Evolutionary conservation across 202 grass and related monocot genomes (phyloP).

Genomic region (Musa balbisiana): DNA sequence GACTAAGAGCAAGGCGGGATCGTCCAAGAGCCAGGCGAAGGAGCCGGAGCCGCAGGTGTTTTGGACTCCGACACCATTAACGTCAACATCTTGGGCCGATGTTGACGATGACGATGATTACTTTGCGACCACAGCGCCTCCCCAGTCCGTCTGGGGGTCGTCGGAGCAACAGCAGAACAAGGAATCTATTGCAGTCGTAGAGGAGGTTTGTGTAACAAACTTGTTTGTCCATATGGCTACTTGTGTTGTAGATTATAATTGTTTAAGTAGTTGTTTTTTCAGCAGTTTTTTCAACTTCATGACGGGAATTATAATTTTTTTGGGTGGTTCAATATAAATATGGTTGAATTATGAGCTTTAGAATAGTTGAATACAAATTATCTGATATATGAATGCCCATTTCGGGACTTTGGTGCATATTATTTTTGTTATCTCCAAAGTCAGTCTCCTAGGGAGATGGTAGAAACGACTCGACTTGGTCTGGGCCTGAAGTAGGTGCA

Average conservation of each 20-base stretch:
- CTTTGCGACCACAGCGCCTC: constrained; percentile 32
- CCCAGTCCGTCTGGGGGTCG: constrained; percentile 10
- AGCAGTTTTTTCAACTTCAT: too few relatives aligned
- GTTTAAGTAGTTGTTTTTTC: too few relatives aligned
- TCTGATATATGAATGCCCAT: neutral
- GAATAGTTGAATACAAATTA: neutral
- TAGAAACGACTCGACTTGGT: too few relatives aligned
- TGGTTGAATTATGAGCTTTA: neutral
- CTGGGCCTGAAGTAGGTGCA: too few relatives aligned
- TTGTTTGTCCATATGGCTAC: neutral
- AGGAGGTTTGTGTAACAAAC: constrained; percentile 4
- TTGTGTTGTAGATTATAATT: neutral
- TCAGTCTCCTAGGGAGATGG: too few relatives aligned
- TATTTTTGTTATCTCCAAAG: too few relatives aligned
- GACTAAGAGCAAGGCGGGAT: constrained; percentile 20
- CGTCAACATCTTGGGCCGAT: constrained; percentile 37
- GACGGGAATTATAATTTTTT: too few relatives aligned
- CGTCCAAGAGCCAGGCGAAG: constrained; percentile 4
- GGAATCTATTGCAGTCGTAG: neutral
- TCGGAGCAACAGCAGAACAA: constrained; percentile 1
- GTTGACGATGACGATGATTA: constrained; percentile 37
- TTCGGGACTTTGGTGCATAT: neutral
- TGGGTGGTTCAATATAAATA: neutral
- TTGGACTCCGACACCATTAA: constrained; percentile 32
- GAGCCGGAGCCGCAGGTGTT: constrained; percentile 33